Percentiles rank a stretch among this genome's conserved stretches.
Evolutionary conservation across 768 basidiomycete genomes (phyloP).

Genomic region (Trametes coccinea): DNA sequence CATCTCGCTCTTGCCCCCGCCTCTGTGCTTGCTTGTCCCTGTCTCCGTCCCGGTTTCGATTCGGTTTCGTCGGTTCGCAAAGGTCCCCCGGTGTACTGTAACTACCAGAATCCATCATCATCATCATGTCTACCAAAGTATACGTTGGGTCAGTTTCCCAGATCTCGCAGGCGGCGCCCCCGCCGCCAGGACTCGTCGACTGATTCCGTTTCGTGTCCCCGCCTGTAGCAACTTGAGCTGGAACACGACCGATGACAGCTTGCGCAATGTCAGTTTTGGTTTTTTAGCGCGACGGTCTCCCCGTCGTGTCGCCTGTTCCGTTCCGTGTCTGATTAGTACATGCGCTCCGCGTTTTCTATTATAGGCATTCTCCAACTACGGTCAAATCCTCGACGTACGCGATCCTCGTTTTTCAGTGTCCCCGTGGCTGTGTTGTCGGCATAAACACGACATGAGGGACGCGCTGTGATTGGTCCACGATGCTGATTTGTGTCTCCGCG

Average conservation of each 20-base stretch:
- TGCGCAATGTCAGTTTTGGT: conserved; percentile 80
- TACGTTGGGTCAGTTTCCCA: conserved; percentile 91
- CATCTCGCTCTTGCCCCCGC: conserved; percentile 32
- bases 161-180: conserved; percentile 26
- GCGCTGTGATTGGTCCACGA: neutral
- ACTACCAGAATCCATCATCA: conserved; percentile 39
- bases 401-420: conserved; percentile 9
- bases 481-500: conserved; percentile 33
- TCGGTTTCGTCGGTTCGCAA: conserved; percentile 56
- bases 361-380: conserved; percentile 83
- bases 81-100: conserved; percentile 53
- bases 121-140: conserved; percentile 79
- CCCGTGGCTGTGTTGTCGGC: conserved; percentile 25
- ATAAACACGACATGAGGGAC: conserved; percentile 9
- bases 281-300: conserved; percentile 30
- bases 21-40: conserved; percentile 47
- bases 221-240: conserved; percentile 88
- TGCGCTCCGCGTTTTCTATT: conserved; percentile 40
- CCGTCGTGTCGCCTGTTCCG: conserved; percentile 23
- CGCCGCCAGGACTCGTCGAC: conserved; percentile 40
- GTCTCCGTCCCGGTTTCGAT: conserved; percentile 51
- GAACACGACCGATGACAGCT: conserved; percentile 92
- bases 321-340: conserved; percentile 49
- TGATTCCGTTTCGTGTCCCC: conserved; percentile 36
- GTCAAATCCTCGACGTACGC: conserved; percentile 89